These are phyloP conservation scores for Fomitopsis pinicola DNA, from an alignment of 1,284 basidiomycete genomes.

Conservation along the genomic window DNA sequence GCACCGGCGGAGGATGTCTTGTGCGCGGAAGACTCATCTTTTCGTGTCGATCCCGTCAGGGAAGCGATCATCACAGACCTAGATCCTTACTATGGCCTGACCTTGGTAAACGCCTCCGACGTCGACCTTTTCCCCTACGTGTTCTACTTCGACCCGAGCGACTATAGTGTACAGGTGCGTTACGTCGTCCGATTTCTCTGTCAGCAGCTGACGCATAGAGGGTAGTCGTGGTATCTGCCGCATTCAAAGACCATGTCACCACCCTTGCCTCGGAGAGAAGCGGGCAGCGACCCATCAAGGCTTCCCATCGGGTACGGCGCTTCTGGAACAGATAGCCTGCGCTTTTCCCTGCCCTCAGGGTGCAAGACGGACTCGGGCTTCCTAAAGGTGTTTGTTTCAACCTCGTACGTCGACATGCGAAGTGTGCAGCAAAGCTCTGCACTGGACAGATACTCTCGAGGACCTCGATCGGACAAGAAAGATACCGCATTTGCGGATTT, in stretches of 20 bases:
- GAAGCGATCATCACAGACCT: slow-evolving; percentile 1
- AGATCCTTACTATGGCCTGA: not conserved
- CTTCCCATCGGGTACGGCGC: slow-evolving; percentile 5
- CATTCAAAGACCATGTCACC: slow-evolving; percentile 2
- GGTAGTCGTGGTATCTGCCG: slow-evolving; percentile 4
- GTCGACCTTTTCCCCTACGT: slow-evolving; percentile 4
- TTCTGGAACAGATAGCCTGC: slow-evolving; percentile 2
- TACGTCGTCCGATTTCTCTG: too few relatives aligned
- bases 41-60: not conserved
- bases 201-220: not conserved
- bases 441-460: not conserved
- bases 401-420: slow-evolving; percentile 1
- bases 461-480: not conserved
- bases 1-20: not conserved
- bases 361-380: slow-evolving; percentile 8
- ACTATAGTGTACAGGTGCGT: slow-evolving; percentile 6
- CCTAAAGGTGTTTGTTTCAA: slow-evolving; percentile 9
- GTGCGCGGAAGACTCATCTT: not conserved
- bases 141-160: slow-evolving; percentile 12
- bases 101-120: not conserved
- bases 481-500: not conserved
- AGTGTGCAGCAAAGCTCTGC: not conserved
- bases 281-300: not conserved
- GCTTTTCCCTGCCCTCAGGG: slow-evolving; percentile 2
- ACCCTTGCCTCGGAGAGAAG: not conserved